phyloP scores from a whole-genome alignment of 106 monocot genomes.

The Dactylorhiza incarnata region DNA sequence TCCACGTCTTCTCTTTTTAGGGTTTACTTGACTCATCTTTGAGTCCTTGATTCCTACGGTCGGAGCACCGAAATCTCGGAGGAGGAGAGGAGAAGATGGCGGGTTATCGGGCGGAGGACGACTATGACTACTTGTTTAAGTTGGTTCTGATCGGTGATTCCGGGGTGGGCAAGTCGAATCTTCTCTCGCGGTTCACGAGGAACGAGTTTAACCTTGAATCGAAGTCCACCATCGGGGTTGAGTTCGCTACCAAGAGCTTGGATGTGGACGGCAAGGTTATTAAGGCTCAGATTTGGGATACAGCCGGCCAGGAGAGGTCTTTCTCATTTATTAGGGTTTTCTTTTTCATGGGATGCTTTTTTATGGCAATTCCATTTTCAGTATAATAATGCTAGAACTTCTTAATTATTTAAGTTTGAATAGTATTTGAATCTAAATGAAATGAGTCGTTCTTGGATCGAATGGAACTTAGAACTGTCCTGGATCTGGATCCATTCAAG shows the following conservation, averaged over 20 bases:
- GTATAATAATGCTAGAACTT: neutral
- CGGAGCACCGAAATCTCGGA: neutral
- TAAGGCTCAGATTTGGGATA: slow-evolving; percentile 96
- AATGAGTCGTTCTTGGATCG: too few species aligned
- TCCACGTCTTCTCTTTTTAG: neutral
- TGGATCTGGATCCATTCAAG: too few species aligned
- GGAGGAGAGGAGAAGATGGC: neutral
- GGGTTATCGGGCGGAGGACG: slow-evolving; percentile 3
- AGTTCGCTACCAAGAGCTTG: slow-evolving; percentile 60
- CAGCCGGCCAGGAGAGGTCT: slow-evolving; percentile 86
- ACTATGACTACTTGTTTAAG: slow-evolving; percentile 39
- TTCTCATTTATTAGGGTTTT: neutral
- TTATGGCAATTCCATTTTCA: neutral
- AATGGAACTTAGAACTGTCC: too few species aligned
- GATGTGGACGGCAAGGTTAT: slow-evolving; percentile 68
- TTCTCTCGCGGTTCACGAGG: slow-evolving; percentile 53
- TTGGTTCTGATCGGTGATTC: slow-evolving; percentile 47
- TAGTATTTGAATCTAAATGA: too few species aligned
- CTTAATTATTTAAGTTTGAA: too few species aligned
- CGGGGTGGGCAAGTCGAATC: slow-evolving; percentile 47
- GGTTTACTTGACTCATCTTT: neutral
- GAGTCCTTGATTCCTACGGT: neutral
- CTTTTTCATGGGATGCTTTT: neutral
- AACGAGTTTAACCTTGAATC: slow-evolving; percentile 84
- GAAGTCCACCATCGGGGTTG: slow-evolving; percentile 71